Conservation (phyloP, 2,329 filamentous ascomycete species). For the Botrytis fragariae region DNA sequence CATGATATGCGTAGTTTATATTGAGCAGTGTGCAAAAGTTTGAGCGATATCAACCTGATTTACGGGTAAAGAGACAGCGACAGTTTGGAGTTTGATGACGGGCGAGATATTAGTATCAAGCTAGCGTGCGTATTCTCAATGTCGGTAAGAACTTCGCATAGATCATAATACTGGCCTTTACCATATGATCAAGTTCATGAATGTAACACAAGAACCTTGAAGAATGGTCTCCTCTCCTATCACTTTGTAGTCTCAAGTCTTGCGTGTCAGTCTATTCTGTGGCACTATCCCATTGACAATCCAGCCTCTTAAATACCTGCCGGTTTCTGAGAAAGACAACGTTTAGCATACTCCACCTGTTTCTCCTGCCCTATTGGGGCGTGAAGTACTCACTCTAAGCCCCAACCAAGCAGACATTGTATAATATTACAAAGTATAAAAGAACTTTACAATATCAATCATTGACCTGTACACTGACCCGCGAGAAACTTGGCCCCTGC, state of each 20-base stretch:
- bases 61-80: not conserved
- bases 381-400: not conserved
- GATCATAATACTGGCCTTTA: not conserved
- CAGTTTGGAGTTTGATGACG: not conserved
- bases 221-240: not conserved
- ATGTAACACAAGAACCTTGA: not conserved
- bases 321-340: accelerated
- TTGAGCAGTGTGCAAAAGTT: accelerated
- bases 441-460: not conserved
- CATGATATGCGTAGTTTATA: not conserved
- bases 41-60: not conserved
- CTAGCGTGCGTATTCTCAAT: accelerated
- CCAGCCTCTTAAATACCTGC: accelerated
- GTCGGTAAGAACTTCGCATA: accelerated
- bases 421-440: not conserved
- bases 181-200: not conserved
- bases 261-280: not conserved
- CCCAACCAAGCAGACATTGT: not conserved
- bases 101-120: accelerated
- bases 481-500: accelerated
- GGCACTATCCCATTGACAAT: accelerated
- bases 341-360: accelerated
- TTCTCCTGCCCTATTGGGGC: accelerated
- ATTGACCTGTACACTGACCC: not conserved
- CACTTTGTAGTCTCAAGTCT: too few relatives aligned